Evolutionary conservation across 345 rosid genomes (phyloP), one percentile per base, ranked within the genome.

Genomic region (Dipteronia sinensis): DNA sequence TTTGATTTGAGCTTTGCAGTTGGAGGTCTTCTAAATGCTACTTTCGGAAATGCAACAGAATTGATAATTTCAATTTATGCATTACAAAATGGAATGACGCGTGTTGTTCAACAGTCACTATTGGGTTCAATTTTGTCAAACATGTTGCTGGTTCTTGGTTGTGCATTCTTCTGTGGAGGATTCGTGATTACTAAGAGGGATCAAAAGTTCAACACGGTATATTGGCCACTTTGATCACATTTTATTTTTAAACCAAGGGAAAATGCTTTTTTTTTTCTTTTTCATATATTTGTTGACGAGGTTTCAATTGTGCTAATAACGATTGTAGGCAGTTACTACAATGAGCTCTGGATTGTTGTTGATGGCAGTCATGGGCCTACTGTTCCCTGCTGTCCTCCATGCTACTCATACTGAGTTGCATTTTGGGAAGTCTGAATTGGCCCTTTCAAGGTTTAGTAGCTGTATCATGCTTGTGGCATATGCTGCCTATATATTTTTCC

Each of bases 91-190:
- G 87, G 87, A 68, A 84, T 83, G 91, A 78, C 83, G 64, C 79
- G 87, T 56, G 86, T 86, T 47, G 91, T 88, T 74, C 91, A 88
- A 55, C 89, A 86, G 71, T 88, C 89, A 74, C 80, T 86, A 67
- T 78, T 86, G 19, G 88, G 91, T 38, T 88, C 88, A 42, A 85
- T 88, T 73, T 70, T 86, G 75, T 88, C 91, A 74, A 86, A 88
- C 77, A 88, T 86, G 91, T 78, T 88, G 62, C 83, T 88, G 77
- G 89, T 88, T 34, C 88, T 88, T 74, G 91, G 91, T 76, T 86
- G 88, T 71, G 83, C 88, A 19, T 88, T 86, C 78, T 85, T 88
- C 82, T 78, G 83, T 16, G 89, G 91, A 59, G 89, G 87, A 42
- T 76, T 88, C 9, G 87, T 88, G 75, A 65, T 79, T 65, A 44